Evolutionary conservation across 352 stramenopile species (phyloP), one percentile per base, ranked within the genome.

Genomic region (Paralagenidium karlingii): DNA sequence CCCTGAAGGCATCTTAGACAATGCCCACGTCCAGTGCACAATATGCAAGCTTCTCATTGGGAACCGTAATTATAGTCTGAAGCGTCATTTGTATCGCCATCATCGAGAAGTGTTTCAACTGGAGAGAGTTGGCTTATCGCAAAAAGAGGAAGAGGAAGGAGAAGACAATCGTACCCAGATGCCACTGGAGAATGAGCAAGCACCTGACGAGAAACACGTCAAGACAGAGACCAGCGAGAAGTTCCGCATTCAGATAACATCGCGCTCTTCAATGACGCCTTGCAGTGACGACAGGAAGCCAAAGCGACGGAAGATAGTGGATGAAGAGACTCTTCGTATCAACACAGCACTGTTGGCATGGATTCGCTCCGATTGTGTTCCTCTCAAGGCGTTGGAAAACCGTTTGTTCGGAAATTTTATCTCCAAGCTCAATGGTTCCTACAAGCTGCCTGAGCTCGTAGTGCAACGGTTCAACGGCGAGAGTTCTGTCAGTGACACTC

Each of bases 11-110:
- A 15, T 3, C 13, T 32, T 5, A 7, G 52, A 70, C 27, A 58
- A 55, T 22, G 15, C 33, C 5, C 45, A 66, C 34, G 49, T 73
- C 11, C 51, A 58, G 24, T 74, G 63, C 42, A 74, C 63, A 7
- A 24, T 74, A n/a, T 74, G 63, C 24, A 48, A 68, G 45, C 41
- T 59, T 41, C 54, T 43, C 16, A 69, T 77, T 29, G 55, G 63
- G 26, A 70, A 61, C 11, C 34, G 63, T 12, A 51, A 56, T 10
- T 74, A 64, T 49, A 70, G 47, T 16, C 52, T 76, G 29, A 73
- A 73, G 50, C 40, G 63, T 9, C 63, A 77, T 33, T 42, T 74
- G 20, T 66, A 58, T 22, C 55, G 61, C 6, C 52, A 77, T 33
- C 60, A 77, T 25, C 52, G 47, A 22, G 44, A 63, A 24, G 58